Evolutionary conservation across 2,329 filamentous ascomycete species (phyloP), one percentile per base, ranked within the genome.

Genomic region (Myrmaecium sp.): DNA sequence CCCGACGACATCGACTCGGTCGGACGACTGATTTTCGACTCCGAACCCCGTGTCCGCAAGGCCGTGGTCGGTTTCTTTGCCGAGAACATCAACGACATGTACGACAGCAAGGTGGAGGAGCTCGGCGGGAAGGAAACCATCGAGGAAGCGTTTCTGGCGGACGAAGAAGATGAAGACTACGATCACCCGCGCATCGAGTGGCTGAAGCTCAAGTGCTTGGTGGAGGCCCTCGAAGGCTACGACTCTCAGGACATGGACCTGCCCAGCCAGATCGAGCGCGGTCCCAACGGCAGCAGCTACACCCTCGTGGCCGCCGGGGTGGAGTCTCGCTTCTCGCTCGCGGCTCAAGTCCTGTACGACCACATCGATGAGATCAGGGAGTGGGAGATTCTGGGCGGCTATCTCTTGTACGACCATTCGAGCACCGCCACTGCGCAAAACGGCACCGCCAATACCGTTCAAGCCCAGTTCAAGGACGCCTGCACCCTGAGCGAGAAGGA

Each of bases 391-490:
- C 54, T 98, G 30, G 77, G 83, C 14, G 83, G 83, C 10, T 98
- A 94, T 49, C 65, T 98, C 5, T 61, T 98, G 2, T 92, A 81
- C 46, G 89, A 98, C 42, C 84, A 95, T 49, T 89, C 83, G 1
- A 44, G 49, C 16, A 44, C 42, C 12, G 64, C 63, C 1, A 70
- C 66, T 44, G 36, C 41, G 19, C 36, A 55, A 43, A 57, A 72
- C 39, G 52, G 62, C 36, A 50, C 63, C 3, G 64, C 66, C 25
- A 65, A 66, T 15, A 68, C 73, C 32, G 54, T 69, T 1, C 67
- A 79, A 26, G 58, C 58, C 11, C 62, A 66, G 14, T 66, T 91
- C 26, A 80, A 77, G 41, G 66, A 68, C 33, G 68, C 75, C 15
- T 76, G 81, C 38, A 78, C 76, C 21, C 73, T 86, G 4, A 64